phyloP scores from a whole-genome alignment of 139 green algal genomes.

The Coelastrella sp. region DNA sequence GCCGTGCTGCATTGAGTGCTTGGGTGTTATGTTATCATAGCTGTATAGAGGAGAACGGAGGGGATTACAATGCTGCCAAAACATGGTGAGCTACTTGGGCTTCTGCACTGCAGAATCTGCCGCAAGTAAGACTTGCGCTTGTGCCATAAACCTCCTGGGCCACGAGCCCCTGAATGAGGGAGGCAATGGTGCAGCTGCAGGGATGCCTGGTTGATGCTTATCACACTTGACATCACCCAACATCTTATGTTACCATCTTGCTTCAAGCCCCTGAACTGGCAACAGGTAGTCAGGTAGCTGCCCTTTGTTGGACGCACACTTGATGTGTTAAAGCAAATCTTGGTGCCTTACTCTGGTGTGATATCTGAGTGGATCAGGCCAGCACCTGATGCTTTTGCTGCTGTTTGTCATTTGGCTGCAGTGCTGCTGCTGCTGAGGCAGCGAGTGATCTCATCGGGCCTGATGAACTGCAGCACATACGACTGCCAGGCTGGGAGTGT shows the following conservation, averaged over 20 bases:
- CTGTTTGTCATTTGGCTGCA: background rate
- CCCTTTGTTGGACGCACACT: too few species aligned
- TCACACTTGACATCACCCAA: too few species aligned
- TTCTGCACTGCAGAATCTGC: too few species aligned
- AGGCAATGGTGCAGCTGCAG: too few species aligned
- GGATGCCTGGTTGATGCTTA: too few species aligned
- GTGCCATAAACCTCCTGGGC: too few species aligned
- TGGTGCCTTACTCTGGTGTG: background rate
- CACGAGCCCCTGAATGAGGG: too few species aligned
- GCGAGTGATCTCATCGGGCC: background rate
- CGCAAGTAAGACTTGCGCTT: too few species aligned
- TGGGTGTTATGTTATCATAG: conserved; percentile 7
- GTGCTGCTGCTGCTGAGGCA: conserved; percentile 20
- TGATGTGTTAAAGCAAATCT: too few species aligned
- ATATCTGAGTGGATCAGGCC: background rate
- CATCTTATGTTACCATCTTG: too few species aligned
- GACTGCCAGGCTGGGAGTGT: background rate
- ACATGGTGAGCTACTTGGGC: background rate
- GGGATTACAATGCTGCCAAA: background rate
- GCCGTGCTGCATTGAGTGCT: background rate
- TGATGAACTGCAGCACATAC: background rate
- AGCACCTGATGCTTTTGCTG: background rate
- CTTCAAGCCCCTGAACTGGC: too few species aligned
- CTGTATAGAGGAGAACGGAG: background rate
- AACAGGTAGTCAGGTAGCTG: too few species aligned